Base-by-base conservation (phyloP, 805 yeast genomes). In the Cyberlindnera galapagoensis region DNA sequence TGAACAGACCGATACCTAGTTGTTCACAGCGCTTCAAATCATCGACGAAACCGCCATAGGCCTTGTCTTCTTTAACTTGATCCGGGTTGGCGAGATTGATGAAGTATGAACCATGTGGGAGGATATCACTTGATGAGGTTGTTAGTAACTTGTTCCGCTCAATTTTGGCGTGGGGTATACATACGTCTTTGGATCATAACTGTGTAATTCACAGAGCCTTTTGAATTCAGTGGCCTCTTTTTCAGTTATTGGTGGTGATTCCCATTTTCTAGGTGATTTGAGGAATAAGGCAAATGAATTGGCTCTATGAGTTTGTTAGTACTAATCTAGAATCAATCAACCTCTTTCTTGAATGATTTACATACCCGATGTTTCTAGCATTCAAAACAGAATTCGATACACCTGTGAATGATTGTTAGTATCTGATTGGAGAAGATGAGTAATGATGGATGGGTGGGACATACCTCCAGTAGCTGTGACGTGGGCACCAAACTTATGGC, bases 81-180 rank as follows among this genome's bases (percentile, higher is more conserved):
- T 87, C 96, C 1, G 97, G 96, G 45, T 86, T 87, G 16, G 94
- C 97, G 40, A 92, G 60, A 53, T 92, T 92, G 52, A 92, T 88
- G 47, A 92, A 77, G 54, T 88, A 92, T 16, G 94, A 86, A 1
- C 96, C 97, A 57, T 92, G 98, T 0, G 98, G 97, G 30, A 92
- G 65, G 30, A 86, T 69, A 49, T 88, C 95, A 6, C 43, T 40
- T 6, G 11, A 9, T 12, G 9, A n/a, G 10, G 5, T 5, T 6
- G 38, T 38, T 34, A 34, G 35, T 37, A 28, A 9, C 21, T 16
- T 7, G 6, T 9, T n/a, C n/a, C n/a, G n/a, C n/a, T n/a, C 9
- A 22, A 3, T 12, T 17, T 18, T 3, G 7, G 7, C 15, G 13
- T 7, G 17, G 11, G 10, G 20, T 14, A 17, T 11, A 21, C 12